Evolutionary conservation across 805 yeast species (phyloP).

Genomic region (Metschnikowia borealis): DNA sequence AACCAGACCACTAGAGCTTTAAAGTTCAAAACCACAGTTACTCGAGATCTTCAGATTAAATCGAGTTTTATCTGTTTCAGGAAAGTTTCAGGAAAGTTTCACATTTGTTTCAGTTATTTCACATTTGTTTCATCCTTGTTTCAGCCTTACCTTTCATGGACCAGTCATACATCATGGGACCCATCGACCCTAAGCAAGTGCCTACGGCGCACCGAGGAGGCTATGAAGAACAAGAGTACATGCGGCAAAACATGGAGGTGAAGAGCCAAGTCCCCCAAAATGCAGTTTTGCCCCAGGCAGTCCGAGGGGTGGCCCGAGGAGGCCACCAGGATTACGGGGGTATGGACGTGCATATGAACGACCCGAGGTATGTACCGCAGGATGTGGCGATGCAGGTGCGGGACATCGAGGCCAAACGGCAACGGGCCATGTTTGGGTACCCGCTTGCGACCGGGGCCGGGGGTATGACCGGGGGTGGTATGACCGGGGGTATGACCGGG

Average conservation of each 20-base stretch:
- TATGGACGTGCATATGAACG: conserved; percentile 10
- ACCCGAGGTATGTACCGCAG: conserved; percentile 16
- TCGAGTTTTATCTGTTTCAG: no score
- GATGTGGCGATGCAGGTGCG: conserved; percentile 12
- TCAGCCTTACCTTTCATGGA: conserved; percentile 10
- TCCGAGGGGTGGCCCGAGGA: not conserved
- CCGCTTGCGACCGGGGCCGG: conserved; percentile 6
- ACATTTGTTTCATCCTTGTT: no score
- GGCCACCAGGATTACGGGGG: not conserved
- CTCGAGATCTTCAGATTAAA: no score
- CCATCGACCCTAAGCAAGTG: conserved; percentile 10
- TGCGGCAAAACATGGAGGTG: conserved; percentile 13
- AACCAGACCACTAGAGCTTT: no score
- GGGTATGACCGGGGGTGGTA: not conserved
- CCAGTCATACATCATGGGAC: conserved; percentile 14
- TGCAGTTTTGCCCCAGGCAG: conserved; percentile 8
- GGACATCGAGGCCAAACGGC: conserved; percentile 16
- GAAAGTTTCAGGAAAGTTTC: no score
- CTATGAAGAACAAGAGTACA: conserved; percentile 14
- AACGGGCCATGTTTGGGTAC: conserved; percentile 9
- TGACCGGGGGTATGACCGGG: not conserved
- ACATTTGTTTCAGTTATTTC: no score
- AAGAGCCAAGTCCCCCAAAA: conserved; percentile 16
- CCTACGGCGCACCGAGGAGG: conserved; percentile 8
- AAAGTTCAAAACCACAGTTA: no score